Conservation (phyloP, 2,329 filamentous ascomycete species). For the Onygena corvina region DNA sequence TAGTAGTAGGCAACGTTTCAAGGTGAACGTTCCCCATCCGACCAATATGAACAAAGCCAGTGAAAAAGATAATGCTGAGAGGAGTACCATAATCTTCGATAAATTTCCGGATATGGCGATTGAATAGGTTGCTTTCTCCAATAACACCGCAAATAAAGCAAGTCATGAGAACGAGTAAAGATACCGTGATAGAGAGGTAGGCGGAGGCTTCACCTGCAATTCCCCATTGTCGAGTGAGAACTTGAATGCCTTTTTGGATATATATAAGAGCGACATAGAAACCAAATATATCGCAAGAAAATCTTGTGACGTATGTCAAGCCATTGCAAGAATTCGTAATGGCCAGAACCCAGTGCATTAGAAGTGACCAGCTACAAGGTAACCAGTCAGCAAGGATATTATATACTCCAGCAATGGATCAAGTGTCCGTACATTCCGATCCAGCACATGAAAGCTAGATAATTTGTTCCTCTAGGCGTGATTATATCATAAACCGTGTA, state of each 20-base stretch:
- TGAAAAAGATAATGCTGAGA: constrained; percentile 73
- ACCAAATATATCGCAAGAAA: constrained; percentile 86
- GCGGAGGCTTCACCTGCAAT: constrained; percentile 47
- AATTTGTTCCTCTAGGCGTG: constrained; percentile 61
- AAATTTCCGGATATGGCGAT: constrained; percentile 64
- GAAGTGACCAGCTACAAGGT: constrained; percentile 56
- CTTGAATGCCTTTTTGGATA: constrained; percentile 79
- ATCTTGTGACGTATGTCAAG: constrained; percentile 78
- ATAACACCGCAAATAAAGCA: constrained; percentile 63
- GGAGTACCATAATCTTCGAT: constrained; percentile 84
- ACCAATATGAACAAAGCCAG: constrained; percentile 76
- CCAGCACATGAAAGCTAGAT: constrained; percentile 84
- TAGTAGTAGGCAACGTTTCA: constrained; percentile 60
- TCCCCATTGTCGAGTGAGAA: constrained; percentile 61
- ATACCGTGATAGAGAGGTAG: constrained; percentile 66
- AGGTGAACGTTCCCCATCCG: constrained; percentile 62
- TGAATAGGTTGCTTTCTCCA: constrained; percentile 59
- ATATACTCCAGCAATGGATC: neutral
- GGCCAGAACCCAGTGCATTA: constrained; percentile 75
- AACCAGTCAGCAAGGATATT: constrained; percentile 1
- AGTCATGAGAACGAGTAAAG: constrained; percentile 64
- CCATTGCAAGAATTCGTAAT: constrained; percentile 78
- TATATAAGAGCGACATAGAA: constrained; percentile 92
- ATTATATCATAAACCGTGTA: constrained; percentile 92
- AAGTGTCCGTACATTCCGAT: constrained; percentile 57